phyloP scores from a whole-genome alignment of 2,329 filamentous ascomycete species.

The Hyphodiscus sp. region DNA sequence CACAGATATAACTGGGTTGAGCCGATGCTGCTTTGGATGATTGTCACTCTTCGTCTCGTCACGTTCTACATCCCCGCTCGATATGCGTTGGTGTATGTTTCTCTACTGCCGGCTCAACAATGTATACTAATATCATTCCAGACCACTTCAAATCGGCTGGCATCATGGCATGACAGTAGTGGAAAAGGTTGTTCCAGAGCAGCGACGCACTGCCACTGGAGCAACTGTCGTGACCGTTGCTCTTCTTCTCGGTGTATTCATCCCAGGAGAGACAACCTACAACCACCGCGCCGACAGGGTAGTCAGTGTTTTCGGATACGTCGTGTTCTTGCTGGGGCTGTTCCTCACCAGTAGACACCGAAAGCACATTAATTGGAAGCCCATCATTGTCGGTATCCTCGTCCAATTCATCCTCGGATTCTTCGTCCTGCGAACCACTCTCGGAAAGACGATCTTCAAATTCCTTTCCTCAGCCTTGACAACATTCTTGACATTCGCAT shows the following conservation, averaged over 20 bases:
- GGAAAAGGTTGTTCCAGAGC: not conserved
- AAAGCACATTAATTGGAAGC: constrained; percentile 1
- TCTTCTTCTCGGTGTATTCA: constrained; percentile 1
- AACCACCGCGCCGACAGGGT: not conserved
- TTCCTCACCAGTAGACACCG: constrained; percentile 1
- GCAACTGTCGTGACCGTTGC: not conserved
- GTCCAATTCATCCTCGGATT: constrained; percentile 3
- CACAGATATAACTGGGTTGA: constrained; percentile 73
- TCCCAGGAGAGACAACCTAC: not conserved
- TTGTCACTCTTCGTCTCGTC: constrained; percentile 65
- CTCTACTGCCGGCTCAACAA: not conserved
- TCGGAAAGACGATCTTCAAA: constrained; percentile 1
- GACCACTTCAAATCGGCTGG: not conserved
- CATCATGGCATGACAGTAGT: not conserved
- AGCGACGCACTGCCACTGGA: not conserved
- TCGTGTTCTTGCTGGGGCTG: not conserved
- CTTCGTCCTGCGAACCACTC: constrained; percentile 2
- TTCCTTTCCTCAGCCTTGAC: not conserved
- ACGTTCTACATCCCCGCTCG: constrained; percentile 67
- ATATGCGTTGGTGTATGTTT: constrained; percentile 36
- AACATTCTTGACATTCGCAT: not conserved
- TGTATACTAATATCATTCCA: not conserved
- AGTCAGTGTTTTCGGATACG: constrained; percentile 2
- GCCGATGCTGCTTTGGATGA: constrained; percentile 76
- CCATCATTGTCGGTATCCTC: constrained; percentile 1